Evolutionary conservation across 2,329 filamentous ascomycete genomes (phyloP).

Genomic region (Calonectria hongkongensis): DNA sequence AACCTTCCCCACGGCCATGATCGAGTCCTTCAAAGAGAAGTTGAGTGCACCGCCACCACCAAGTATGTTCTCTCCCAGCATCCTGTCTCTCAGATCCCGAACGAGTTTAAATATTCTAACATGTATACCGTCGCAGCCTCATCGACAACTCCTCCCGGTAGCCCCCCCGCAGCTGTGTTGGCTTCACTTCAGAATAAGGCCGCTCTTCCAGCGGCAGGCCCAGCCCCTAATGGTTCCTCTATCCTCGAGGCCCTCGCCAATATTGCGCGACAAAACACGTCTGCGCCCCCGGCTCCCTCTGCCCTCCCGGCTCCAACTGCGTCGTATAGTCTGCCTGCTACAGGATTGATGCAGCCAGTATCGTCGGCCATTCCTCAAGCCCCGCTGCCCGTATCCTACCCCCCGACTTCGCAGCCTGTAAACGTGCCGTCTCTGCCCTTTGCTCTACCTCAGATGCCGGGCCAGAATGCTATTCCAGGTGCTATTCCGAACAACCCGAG

Average conservation of each 20-base stretch:
- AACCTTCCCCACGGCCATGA: slow-evolving; percentile 89
- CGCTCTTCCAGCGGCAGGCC: slow-evolving; percentile 61
- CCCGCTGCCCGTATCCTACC: slow-evolving; percentile 60
- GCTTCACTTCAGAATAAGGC: slow-evolving; percentile 61
- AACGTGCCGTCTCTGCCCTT: slow-evolving; percentile 72
- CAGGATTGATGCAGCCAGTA: slow-evolving; percentile 58
- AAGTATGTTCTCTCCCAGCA: slow-evolving; percentile 73
- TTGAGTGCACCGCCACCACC: slow-evolving; percentile 76
- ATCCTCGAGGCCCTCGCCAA: slow-evolving; percentile 88
- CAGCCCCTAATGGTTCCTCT: slow-evolving; percentile 70
- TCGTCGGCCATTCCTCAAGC: slow-evolving; percentile 56
- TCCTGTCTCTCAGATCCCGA: slow-evolving; percentile 14
- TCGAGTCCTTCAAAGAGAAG: slow-evolving; percentile 88
- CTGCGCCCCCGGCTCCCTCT: slow-evolving; percentile 65
- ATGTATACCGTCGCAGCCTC: slow-evolving; percentile 69
- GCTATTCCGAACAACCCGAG: slow-evolving; percentile 53
- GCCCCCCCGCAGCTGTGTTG: slow-evolving; percentile 69
- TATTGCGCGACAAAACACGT: slow-evolving; percentile 84
- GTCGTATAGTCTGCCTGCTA: slow-evolving; percentile 62
- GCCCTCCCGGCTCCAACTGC: slow-evolving; percentile 64
- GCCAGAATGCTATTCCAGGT: slow-evolving; percentile 59
- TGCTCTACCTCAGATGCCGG: slow-evolving; percentile 59
- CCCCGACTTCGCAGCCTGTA: slow-evolving; percentile 74
- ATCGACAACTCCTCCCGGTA: slow-evolving; percentile 83
- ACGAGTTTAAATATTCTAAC: slow-evolving; percentile 61